Evolutionary conservation across 257 asterid genomes (phyloP), one percentile per base, ranked within the genome.

Genomic region (Ophiorrhiza pumila): DNA sequence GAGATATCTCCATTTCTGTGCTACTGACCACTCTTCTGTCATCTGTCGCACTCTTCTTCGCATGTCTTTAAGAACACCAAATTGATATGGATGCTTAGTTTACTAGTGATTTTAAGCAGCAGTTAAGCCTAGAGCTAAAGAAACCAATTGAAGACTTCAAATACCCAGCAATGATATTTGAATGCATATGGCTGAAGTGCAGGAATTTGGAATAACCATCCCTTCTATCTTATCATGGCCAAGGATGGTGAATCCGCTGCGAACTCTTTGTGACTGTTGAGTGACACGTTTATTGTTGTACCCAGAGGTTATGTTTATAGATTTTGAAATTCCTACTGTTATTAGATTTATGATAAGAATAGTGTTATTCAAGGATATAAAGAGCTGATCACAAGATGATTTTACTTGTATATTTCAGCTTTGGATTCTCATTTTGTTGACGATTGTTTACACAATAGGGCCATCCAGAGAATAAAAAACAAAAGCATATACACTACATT

Each of bases 21-120:
- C 81, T 88, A 68, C 32, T 75, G 52, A 53, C 84, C 76, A 53
- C 88, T 69, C 78, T 87, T 56, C 60, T 87, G 49, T 56, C 84
- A 27, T 81, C 87, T 5, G 1, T 77, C 60, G 79, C 83, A 18
- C 81, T 90, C 79, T 79, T 86, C 70, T 75, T 78, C n/a, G 53
- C 72, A 50, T 69, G 79, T 75, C 69, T 84, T 52, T 91, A 74
- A 87, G 81, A 76, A 50, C 45, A 45, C 31, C 55, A 61, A 61
- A n/a, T 9, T 70, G 58, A 64, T 46, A 20, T 35, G 47, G 64
- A 35, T 41, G 14, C 65, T 52, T 31, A 27, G 42, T 50, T 39
- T 42, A 57, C 14, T 27, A 34, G 72, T 52, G 15, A 55, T 60
- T 32, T n/a, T 43, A 42, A 64, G 69, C 74, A n/a, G 64, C 67